Base-by-base conservation (phyloP, 441 rosid species). In the Geranium incanum region DNA sequence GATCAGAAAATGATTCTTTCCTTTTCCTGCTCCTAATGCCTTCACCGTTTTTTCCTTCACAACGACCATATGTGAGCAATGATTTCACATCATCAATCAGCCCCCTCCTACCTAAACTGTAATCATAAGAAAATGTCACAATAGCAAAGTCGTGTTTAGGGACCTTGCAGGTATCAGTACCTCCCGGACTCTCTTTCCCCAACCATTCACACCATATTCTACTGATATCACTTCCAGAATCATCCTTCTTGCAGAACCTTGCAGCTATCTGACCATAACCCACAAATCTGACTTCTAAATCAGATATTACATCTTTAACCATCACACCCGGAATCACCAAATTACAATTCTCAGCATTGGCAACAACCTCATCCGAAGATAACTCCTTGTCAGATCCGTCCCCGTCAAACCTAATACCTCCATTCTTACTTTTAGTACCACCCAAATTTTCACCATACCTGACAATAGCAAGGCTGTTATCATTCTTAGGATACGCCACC, bases 201-300 rank as follows among this genome's bases (percentile, higher is more conserved):
- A 89, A 72, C 97, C 99, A 95, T 83, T 90, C 96, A 72, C 98
- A 92, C 99, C 99, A 92, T 60, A 92, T 75, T 75, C 87, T 86
- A 60, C 77, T 76, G 68, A 92, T 79, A 79, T 75, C 86, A 67
- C 74, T 74, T 5, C 82, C 37, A 36, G 71, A 73, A 18, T 82
- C 82, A 72, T 80, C 88, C 65, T 76, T 87, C 83, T 84, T 83
- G 68, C 67, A 50, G 72, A 81, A 72, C 79, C 91, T 85, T 1
- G 86, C 92, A 78, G 92, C 88, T 71, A 92, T 87, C 60, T 75
- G 76, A 55, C 93, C 96, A 73, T 76, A 71, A 11, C 98, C 98
- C 28, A 81, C 63, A 50, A 82, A 82, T 68, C 74, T 85, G 60
- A 84, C 90, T 62, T 80, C 84, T 80, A 92, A 79, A 66, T 85